Percentiles rank a stretch among this genome's conserved stretches.
Conservation (phyloP, 2,329 filamentous ascomycete genomes). For the Fusarium aywerte region DNA sequence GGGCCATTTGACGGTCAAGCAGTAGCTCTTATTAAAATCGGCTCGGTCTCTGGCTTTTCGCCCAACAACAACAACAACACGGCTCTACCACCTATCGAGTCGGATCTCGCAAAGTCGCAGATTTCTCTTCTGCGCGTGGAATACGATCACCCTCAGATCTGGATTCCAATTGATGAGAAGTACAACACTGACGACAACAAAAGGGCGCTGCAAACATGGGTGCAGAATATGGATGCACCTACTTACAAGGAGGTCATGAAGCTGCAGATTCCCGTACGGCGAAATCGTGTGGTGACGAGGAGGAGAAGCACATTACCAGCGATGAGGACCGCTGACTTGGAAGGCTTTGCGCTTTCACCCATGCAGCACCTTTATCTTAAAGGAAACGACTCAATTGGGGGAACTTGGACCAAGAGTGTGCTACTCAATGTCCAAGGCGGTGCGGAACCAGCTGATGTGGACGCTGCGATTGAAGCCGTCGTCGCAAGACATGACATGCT, state of each 20-base stretch:
- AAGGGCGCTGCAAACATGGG: slow-evolving; percentile 63
- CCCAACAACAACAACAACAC: slow-evolving; percentile 32
- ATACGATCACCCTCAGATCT: slow-evolving; percentile 55
- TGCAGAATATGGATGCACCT: slow-evolving; percentile 63
- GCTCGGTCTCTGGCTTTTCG: neutral
- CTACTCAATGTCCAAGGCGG: slow-evolving; percentile 58
- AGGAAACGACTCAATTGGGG: slow-evolving; percentile 46
- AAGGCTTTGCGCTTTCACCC: slow-evolving; percentile 60
- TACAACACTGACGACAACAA: slow-evolving; percentile 54
- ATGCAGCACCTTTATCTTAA: slow-evolving; percentile 67
- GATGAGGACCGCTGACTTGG: slow-evolving; percentile 45
- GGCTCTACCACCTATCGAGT: slow-evolving; percentile 49
- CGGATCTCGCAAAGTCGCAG: slow-evolving; percentile 55
- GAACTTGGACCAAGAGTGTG: slow-evolving; percentile 62
- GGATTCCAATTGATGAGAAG: slow-evolving; percentile 57
- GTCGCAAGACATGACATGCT: slow-evolving; percentile 65
- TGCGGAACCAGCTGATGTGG: slow-evolving; percentile 57
- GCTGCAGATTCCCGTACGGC: slow-evolving; percentile 54
- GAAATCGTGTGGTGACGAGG: slow-evolving; percentile 44
- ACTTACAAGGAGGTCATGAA: slow-evolving; percentile 59
- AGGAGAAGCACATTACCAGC: neutral
- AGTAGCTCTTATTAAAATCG: slow-evolving; percentile 59
- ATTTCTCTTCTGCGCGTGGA: slow-evolving; percentile 56
- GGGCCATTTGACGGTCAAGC: slow-evolving; percentile 62
- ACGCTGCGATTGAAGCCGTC: slow-evolving; percentile 60